A percentile compares a stretch with the other conserved stretches of the same genome.
These are phyloP conservation scores for Mortierella claussenii DNA, from an alignment of 192 early-diverging fungal genomes.

Conservation along the genomic window DNA sequence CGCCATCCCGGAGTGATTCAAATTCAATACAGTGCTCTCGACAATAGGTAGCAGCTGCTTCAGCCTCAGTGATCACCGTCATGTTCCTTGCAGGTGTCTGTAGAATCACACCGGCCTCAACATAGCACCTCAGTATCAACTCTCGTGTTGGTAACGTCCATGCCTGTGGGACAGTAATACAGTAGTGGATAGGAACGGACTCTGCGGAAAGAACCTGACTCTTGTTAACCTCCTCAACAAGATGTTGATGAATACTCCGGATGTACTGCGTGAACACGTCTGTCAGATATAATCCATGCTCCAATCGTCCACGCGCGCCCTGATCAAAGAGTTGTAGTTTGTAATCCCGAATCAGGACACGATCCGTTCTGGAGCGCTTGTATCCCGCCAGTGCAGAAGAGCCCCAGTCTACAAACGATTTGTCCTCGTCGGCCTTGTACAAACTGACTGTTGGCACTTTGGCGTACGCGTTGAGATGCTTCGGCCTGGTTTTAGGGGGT, in stretches of 20 bases:
- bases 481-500: slow-evolving; percentile 10
- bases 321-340: slow-evolving; percentile 34
- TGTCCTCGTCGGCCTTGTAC: slow-evolving; percentile 14
- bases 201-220: slow-evolving; percentile 16
- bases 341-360: slow-evolving; percentile 21
- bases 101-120: slow-evolving; percentile 21
- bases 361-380: slow-evolving; percentile 18
- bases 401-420: slow-evolving; percentile 19
- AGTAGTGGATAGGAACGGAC: slow-evolving; percentile 26
- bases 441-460: slow-evolving; percentile 28
- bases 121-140: slow-evolving; percentile 23
- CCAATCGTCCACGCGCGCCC: slow-evolving; percentile 12
- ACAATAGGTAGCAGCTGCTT: slow-evolving; percentile 53
- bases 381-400: slow-evolving; percentile 22
- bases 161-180: slow-evolving; percentile 28
- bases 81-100: slow-evolving; percentile 25
- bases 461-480: slow-evolving; percentile 20
- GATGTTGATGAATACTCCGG: slow-evolving; percentile 12
- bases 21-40: slow-evolving; percentile 44
- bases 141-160: slow-evolving; percentile 22
- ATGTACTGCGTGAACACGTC: slow-evolving; percentile 32
- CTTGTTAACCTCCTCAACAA: slow-evolving; percentile 34
- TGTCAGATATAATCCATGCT: slow-evolving; percentile 29
- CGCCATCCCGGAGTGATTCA: slow-evolving; percentile 30
- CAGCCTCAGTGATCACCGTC: slow-evolving; percentile 52